phyloP scores from a whole-genome alignment of 1,284 basidiomycete genomes.

The Trichosporon sp. region DNA sequence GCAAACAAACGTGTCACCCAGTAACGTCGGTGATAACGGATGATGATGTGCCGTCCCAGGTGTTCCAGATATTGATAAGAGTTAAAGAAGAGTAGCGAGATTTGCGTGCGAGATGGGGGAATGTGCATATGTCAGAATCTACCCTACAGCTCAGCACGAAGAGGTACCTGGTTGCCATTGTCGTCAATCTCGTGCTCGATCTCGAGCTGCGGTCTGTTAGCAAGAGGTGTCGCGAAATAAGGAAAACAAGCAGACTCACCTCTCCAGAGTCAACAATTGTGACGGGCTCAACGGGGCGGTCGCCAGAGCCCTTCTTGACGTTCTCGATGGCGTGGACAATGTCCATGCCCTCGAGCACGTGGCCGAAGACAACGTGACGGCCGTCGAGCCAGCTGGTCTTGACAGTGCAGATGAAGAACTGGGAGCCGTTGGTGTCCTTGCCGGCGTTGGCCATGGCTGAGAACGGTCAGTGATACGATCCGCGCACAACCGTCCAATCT shows the following conservation, averaged over 20 bases:
- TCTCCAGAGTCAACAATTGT: constrained; percentile 79
- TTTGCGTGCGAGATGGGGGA: constrained; percentile 16
- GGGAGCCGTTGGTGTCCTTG: constrained; percentile 56
- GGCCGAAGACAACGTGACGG: constrained; percentile 77
- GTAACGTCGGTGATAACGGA: constrained; percentile 1
- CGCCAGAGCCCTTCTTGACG: constrained; percentile 66
- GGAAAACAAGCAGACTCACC: constrained; percentile 58
- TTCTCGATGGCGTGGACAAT: constrained; percentile 72
- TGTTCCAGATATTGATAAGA: not conserved
- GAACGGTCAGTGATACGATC: constrained; percentile 27
- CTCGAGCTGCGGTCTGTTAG: constrained; percentile 61
- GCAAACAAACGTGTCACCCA: not conserved
- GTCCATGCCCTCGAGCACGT: constrained; percentile 87
- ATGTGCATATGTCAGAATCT: constrained; percentile 32
- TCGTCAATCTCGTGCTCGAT: constrained; percentile 66
- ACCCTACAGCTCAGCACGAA: constrained; percentile 81
- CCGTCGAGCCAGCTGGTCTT: constrained; percentile 67
- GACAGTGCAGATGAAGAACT: constrained; percentile 73
- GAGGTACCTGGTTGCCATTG: constrained; percentile 82
- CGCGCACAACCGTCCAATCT: not conserved
- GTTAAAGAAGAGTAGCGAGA: not conserved
- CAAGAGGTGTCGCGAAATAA: not conserved
- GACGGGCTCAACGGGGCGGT: constrained; percentile 72
- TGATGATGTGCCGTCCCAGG: not conserved
- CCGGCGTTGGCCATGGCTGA: constrained; percentile 84